Evolutionary conservation across 768 basidiomycete species (phyloP).

Genomic region (Agrocybe chaxingu): DNA sequence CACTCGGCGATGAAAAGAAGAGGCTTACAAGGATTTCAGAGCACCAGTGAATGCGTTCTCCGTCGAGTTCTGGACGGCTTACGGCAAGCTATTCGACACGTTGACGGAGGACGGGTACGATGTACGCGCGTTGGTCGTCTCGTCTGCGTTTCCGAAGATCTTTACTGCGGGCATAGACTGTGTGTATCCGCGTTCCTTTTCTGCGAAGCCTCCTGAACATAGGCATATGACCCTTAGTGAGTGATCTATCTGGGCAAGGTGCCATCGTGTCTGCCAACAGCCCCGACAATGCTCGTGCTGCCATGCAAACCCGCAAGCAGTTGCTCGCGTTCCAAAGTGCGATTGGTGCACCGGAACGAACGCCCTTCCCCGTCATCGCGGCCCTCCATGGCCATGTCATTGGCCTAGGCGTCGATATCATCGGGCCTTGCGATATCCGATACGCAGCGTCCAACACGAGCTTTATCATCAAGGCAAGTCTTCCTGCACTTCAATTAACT

Average conservation of each 20-base stretch:
- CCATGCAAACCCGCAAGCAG: conserved; percentile 43
- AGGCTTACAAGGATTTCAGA: conserved; percentile 26
- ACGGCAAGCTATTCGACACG: conserved; percentile 57
- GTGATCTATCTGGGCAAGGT: conserved; percentile 24
- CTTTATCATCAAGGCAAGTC: conserved; percentile 18
- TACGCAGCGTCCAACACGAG: too few species aligned
- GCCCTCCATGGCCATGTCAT: conserved; percentile 74
- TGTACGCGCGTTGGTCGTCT: conserved; percentile 70
- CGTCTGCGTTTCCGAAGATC: conserved; percentile 64
- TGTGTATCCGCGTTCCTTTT: conserved; percentile 25
- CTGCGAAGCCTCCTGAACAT: background rate
- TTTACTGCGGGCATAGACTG: conserved; percentile 87
- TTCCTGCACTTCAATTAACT: too few species aligned
- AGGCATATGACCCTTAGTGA: conserved; percentile 19
- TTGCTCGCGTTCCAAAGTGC: conserved; percentile 64
- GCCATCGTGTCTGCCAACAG: conserved; percentile 16
- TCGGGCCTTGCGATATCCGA: conserved; percentile 34
- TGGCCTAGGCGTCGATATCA: conserved; percentile 79
- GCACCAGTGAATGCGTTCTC: conserved; percentile 68
- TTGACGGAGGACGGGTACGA: conserved; percentile 47
- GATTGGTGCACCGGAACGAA: conserved; percentile 64
- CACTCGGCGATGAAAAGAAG: background rate
- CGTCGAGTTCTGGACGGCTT: conserved; percentile 67
- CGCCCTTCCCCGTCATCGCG: conserved; percentile 77
- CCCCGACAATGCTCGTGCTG: conserved; percentile 51